These are phyloP conservation scores for Lenzites betulinus DNA, from an alignment of 768 basidiomycete genomes.

Conservation along the genomic window DNA sequence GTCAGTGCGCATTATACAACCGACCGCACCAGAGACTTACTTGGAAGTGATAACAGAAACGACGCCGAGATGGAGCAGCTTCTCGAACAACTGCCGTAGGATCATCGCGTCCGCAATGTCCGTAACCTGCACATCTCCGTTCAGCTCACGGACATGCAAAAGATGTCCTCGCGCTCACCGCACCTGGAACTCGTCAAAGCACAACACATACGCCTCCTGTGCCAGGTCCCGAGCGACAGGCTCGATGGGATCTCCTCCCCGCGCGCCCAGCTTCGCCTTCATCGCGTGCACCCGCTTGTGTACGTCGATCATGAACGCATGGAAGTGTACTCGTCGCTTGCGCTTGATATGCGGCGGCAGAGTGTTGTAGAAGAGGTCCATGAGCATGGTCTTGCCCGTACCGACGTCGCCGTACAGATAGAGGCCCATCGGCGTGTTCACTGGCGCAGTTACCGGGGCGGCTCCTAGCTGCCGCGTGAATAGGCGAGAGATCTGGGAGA, in stretches of 20 bases:
- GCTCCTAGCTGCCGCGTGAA: slow-evolving; percentile 30
- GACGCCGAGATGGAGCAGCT: slow-evolving; percentile 84
- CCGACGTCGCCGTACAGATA: slow-evolving; percentile 98
- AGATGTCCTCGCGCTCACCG: slow-evolving; percentile 25
- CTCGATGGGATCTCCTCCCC: slow-evolving; percentile 79
- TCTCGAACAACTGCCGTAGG: slow-evolving; percentile 83
- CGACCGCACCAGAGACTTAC: slow-evolving; percentile 47
- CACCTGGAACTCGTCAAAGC: slow-evolving; percentile 99
- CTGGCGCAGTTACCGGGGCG: slow-evolving; percentile 40
- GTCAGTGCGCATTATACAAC: not conserved
- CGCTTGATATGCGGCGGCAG: slow-evolving; percentile 65
- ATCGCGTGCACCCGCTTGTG: slow-evolving; percentile 89
- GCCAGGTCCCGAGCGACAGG: slow-evolving; percentile 89
- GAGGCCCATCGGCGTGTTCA: slow-evolving; percentile 75
- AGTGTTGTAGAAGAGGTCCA: slow-evolving; percentile 94
- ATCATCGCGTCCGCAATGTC: slow-evolving; percentile 99
- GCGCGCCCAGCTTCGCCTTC: slow-evolving; percentile 67
- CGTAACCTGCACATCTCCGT: slow-evolving; percentile 61
- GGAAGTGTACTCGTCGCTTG: slow-evolving; percentile 94
- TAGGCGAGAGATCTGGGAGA: slow-evolving; percentile 30
- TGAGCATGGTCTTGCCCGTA: slow-evolving; percentile 98
- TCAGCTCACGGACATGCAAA: slow-evolving; percentile 11
- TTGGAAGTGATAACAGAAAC: slow-evolving; percentile 97
- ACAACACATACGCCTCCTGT: slow-evolving; percentile 79
- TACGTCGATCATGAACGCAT: slow-evolving; percentile 99